Evolutionary conservation across 1,284 basidiomycete genomes (phyloP).

Genomic region (Puccinia novopanici): DNA sequence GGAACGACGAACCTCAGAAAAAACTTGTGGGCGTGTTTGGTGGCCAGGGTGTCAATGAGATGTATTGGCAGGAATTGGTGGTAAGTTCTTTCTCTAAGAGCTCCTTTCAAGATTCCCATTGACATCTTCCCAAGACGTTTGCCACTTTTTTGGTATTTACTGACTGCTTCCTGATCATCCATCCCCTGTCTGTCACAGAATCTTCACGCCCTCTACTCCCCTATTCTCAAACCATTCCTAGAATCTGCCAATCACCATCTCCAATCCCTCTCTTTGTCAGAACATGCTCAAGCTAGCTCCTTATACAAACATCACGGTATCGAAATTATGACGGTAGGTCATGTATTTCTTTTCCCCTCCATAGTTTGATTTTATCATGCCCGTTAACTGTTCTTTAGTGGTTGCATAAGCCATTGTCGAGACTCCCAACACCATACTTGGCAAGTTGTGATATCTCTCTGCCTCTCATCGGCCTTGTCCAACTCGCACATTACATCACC

Average conservation of each 20-base stretch:
- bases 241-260: slow-evolving; percentile 72
- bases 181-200: slow-evolving; percentile 69
- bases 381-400: slow-evolving; percentile 69
- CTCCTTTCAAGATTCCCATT: too few relatives aligned
- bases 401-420: slow-evolving; percentile 72
- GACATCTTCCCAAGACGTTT: not conserved
- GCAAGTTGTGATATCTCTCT: slow-evolving; percentile 93
- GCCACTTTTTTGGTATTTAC: not conserved
- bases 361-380: slow-evolving; percentile 59
- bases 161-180: slow-evolving; percentile 58
- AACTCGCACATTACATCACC: slow-evolving; percentile 87
- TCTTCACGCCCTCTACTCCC: slow-evolving; percentile 61
- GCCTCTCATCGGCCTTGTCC: slow-evolving; percentile 92
- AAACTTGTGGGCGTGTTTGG: slow-evolving; percentile 86
- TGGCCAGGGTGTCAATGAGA: slow-evolving; percentile 96
- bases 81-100: slow-evolving; percentile 18
- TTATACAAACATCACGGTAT: slow-evolving; percentile 73
- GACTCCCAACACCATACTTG: slow-evolving; percentile 82
- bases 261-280: slow-evolving; percentile 55
- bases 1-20: slow-evolving; percentile 67
- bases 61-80: slow-evolving; percentile 54
- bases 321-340: slow-evolving; percentile 65
- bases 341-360: slow-evolving; percentile 51
- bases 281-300: slow-evolving; percentile 65
- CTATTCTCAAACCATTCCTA: slow-evolving; percentile 76